A percentile compares a stretch with the other conserved stretches of the same genome.
phyloP scores from a whole-genome alignment of 768 basidiomycete species.

The Agrocybe pediades region DNA sequence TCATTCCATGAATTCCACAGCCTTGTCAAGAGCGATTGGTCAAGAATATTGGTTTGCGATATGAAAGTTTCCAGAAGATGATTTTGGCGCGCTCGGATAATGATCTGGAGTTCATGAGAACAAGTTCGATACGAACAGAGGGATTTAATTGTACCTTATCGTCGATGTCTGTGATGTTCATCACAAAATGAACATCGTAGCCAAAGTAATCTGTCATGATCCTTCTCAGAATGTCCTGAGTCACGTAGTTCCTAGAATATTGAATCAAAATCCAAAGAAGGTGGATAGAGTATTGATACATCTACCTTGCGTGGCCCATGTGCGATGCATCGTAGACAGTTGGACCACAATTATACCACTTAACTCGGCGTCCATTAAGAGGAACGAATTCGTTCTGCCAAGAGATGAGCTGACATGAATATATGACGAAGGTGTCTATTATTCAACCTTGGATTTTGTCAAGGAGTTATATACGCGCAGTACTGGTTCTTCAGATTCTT shows the following conservation, averaged over 20 bases:
- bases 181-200: conserved; percentile 97
- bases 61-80: conserved; percentile 68
- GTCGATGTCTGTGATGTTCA: conserved; percentile 99
- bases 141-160: conserved; percentile 74
- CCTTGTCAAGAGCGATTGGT: conserved; percentile 56
- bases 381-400: conserved; percentile 77
- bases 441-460: conserved; percentile 85
- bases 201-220: conserved; percentile 96
- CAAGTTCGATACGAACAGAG: conserved; percentile 10
- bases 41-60: conserved; percentile 52
- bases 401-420: conserved; percentile 9
- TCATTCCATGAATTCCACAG: conserved; percentile 64
- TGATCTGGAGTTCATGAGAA: conserved; percentile 63
- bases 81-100: conserved; percentile 83
- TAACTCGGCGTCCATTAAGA: conserved; percentile 68
- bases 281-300: not conserved
- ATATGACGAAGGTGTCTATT: conserved; percentile 11
- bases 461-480: conserved; percentile 92
- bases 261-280: conserved; percentile 4
- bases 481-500: conserved; percentile 54
- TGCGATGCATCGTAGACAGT: conserved; percentile 98
- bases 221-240: conserved; percentile 87
- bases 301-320: conserved; percentile 96
- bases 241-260: conserved; percentile 84
- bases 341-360: conserved; percentile 99